Conservation (phyloP, 306 rosid species). For the Biancaea sappan region DNA sequence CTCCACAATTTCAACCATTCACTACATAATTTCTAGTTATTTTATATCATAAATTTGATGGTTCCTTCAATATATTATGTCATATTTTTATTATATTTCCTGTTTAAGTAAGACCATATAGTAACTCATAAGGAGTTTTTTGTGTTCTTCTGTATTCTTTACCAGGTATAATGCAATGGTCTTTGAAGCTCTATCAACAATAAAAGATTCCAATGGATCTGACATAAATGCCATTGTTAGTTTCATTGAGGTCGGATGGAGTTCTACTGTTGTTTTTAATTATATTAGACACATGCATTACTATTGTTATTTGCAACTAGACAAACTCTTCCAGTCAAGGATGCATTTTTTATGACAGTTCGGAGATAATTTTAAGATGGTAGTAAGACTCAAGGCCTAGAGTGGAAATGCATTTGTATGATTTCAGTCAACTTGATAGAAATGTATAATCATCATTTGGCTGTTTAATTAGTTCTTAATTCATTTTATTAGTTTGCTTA, state of each 20-base stretch:
- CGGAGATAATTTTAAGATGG: background rate
- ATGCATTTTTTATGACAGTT: background rate
- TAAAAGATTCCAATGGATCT: constrained; percentile 68
- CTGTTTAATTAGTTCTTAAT: background rate
- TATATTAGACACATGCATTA: too few relatives aligned
- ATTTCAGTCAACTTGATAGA: background rate
- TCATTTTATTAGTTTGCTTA: background rate
- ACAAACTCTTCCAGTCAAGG: background rate
- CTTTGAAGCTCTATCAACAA: constrained; percentile 70
- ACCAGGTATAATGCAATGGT: constrained; percentile 71
- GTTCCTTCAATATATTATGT: background rate
- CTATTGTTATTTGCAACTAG: too few relatives aligned
- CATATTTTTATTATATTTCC: background rate
- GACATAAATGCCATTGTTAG: constrained; percentile 66
- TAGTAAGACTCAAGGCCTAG: background rate
- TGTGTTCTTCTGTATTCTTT: constrained; percentile 13
- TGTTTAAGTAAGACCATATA: constrained; percentile 8
- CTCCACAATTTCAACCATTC: background rate
- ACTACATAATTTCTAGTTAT: background rate
- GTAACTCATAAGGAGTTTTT: background rate
- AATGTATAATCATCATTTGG: background rate
- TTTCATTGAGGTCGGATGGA: constrained; percentile 73
- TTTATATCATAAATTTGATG: background rate
- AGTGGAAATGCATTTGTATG: background rate
- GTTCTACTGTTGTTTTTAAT: constrained; percentile 19